Conservation (phyloP, 2,329 filamentous ascomycete species). For the Botrytis pseudocinerea region DNA sequence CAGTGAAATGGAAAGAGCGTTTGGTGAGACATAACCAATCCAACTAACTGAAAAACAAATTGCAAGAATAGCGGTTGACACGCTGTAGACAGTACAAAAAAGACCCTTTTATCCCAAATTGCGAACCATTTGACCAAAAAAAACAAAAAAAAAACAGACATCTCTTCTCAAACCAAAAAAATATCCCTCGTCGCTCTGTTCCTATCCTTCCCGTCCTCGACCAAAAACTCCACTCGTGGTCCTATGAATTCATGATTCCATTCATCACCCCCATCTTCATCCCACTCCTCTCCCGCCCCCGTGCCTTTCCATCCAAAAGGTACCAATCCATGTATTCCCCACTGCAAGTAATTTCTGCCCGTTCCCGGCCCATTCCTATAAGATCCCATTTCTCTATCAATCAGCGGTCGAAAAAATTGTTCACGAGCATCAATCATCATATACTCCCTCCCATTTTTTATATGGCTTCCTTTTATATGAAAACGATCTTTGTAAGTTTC, state of each 20-base stretch:
- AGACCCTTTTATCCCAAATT: fast-evolving
- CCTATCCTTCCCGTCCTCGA: background rate
- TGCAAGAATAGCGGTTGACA: background rate
- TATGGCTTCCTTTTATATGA: background rate
- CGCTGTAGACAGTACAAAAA: background rate
- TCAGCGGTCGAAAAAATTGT: background rate
- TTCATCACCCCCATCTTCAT: background rate
- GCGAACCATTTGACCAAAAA: background rate
- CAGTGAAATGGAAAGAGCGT: background rate
- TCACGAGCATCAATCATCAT: background rate
- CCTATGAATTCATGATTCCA: background rate
- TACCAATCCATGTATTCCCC: background rate
- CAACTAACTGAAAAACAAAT: background rate
- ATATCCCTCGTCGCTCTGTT: background rate
- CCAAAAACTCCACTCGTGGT: background rate
- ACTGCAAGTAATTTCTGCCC: background rate
- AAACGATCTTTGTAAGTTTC: background rate
- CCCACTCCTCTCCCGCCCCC: background rate
- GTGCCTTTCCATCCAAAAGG: background rate
- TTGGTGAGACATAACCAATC: no score
- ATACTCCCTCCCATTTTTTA: background rate
- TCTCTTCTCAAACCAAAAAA: background rate
- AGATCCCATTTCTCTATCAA: background rate
- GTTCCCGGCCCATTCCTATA: background rate
- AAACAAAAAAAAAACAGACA: background rate